Evolutionary conservation across 2,329 filamentous ascomycete genomes (phyloP).

Genomic region (Exophiala oligosperma): DNA sequence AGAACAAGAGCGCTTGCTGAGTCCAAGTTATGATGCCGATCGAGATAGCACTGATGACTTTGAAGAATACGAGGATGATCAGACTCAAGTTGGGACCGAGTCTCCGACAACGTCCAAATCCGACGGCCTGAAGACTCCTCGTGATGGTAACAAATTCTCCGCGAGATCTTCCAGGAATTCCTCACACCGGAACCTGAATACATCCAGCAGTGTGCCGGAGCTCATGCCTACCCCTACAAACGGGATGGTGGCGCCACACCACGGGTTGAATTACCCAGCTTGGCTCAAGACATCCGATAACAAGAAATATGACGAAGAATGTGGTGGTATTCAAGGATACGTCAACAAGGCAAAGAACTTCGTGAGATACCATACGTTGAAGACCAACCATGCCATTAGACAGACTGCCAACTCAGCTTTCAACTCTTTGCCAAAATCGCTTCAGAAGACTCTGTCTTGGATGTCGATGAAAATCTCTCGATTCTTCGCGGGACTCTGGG

Average conservation of each 20-base stretch:
- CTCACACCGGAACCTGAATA: slow-evolving; percentile 16
- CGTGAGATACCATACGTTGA: slow-evolving; percentile 20
- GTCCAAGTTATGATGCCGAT: slow-evolving; percentile 20
- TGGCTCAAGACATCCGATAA: slow-evolving; percentile 53
- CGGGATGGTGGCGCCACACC: slow-evolving; percentile 46
- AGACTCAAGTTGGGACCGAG: slow-evolving; percentile 26
- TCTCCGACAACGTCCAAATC: slow-evolving; percentile 27
- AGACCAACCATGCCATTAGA: slow-evolving; percentile 25
- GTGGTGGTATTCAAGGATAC: slow-evolving; percentile 32
- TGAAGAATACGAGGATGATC: slow-evolving; percentile 24
- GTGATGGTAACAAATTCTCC: slow-evolving; percentile 19
- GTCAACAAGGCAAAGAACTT: slow-evolving; percentile 33
- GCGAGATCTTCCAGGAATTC: slow-evolving; percentile 23
- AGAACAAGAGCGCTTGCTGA: slow-evolving; percentile 23
- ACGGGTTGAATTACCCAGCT: slow-evolving; percentile 53
- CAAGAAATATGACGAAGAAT: slow-evolving; percentile 30
- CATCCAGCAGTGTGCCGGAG: slow-evolving; percentile 19
- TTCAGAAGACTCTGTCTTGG: slow-evolving; percentile 53
- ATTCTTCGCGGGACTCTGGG: slow-evolving; percentile 71
- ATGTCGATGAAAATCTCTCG: slow-evolving; percentile 43
- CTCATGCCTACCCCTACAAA: slow-evolving; percentile 48
- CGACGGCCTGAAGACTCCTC: slow-evolving; percentile 28
- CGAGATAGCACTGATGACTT: slow-evolving; percentile 20
- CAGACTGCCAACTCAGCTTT: slow-evolving; percentile 40
- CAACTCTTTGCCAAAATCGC: slow-evolving; percentile 50